Conservation (phyloP, 768 basidiomycete genomes). For the Lyophyllum semitale region DNA sequence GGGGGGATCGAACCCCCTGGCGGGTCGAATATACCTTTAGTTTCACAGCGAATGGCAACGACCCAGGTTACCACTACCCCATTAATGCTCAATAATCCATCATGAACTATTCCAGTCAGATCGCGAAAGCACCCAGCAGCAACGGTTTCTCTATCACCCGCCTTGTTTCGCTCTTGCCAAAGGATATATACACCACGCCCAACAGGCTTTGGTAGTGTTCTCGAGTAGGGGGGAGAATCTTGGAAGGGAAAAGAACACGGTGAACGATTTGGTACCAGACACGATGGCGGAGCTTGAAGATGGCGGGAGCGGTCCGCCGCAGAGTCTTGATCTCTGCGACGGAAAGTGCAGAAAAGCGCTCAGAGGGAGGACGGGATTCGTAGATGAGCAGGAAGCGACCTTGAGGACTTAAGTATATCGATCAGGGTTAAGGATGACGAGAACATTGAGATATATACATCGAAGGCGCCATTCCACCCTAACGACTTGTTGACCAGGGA, state of each 20-base stretch:
- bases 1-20: too few species aligned
- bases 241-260: constrained; percentile 42
- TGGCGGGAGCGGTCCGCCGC: constrained; percentile 23
- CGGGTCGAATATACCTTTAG: too few species aligned
- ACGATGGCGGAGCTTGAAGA: constrained; percentile 14
- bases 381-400: constrained; percentile 52
- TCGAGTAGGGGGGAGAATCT: constrained; percentile 32
- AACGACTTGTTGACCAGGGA: constrained; percentile 37
- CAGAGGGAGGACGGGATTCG: constrained; percentile 54
- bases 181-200: too few species aligned
- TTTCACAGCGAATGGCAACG: too few species aligned
- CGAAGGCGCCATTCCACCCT: constrained; percentile 54
- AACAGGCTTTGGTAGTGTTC: too few species aligned
- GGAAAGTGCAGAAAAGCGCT: constrained; percentile 50
- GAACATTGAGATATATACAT: constrained; percentile 30
- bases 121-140: too few species aligned
- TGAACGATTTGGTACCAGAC: constrained; percentile 26
- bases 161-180: too few species aligned
- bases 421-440: background rate
- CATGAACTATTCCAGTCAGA: too few species aligned
- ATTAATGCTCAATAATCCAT: too few species aligned
- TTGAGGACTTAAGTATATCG: constrained; percentile 27
- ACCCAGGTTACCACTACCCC: too few species aligned
- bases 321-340: constrained; percentile 22
- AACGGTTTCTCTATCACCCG: too few species aligned